Evolutionary conservation across 371 early-diverging fungal species (phyloP).

Genomic region (Synchytrium microbalum): DNA sequence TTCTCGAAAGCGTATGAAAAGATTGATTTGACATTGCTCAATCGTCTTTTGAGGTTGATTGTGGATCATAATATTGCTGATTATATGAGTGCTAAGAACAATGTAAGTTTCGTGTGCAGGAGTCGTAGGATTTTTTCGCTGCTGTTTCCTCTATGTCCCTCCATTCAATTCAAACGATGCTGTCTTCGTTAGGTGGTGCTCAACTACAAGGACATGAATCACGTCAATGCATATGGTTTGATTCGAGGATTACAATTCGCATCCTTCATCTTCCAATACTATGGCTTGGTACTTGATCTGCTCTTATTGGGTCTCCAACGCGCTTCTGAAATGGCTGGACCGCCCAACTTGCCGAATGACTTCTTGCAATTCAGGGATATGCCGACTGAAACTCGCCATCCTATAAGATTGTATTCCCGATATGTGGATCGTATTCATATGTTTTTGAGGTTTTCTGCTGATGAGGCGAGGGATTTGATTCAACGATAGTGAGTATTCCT

Average conservation of each 20-base stretch:
- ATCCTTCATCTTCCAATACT: constrained; percentile 96
- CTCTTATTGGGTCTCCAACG: constrained; percentile 92
- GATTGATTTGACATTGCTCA: constrained; percentile 95
- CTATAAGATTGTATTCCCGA: constrained; percentile 92
- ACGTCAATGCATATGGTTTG: constrained; percentile 93
- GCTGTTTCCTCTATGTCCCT: too few species aligned
- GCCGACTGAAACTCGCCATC: constrained; percentile 88
- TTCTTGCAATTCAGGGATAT: constrained; percentile 93
- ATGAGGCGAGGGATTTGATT: constrained; percentile 89
- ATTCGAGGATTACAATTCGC: constrained; percentile 98
- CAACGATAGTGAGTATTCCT: constrained; percentile 92
- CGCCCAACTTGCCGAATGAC: constrained; percentile 89
- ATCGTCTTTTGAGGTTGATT: constrained; percentile 88
- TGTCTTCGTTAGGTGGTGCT: constrained; percentile 55
- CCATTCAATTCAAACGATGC: too few species aligned
- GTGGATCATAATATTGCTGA: constrained; percentile 98
- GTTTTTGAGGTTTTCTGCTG: constrained; percentile 87
- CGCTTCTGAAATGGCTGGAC: constrained; percentile 95
- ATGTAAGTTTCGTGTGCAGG: constrained; percentile 32
- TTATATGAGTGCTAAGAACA: constrained; percentile 98
- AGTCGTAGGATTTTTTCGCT: too few species aligned
- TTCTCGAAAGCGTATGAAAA: constrained; percentile 91
- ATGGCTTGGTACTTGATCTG: constrained; percentile 92
- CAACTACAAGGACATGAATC: constrained; percentile 99
- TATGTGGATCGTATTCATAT: constrained; percentile 92